A percentile compares a stretch with the other conserved stretches of the same genome.
Evolutionary conservation across 805 yeast species (phyloP).

Genomic region (Tetrapisispora arboricola): DNA sequence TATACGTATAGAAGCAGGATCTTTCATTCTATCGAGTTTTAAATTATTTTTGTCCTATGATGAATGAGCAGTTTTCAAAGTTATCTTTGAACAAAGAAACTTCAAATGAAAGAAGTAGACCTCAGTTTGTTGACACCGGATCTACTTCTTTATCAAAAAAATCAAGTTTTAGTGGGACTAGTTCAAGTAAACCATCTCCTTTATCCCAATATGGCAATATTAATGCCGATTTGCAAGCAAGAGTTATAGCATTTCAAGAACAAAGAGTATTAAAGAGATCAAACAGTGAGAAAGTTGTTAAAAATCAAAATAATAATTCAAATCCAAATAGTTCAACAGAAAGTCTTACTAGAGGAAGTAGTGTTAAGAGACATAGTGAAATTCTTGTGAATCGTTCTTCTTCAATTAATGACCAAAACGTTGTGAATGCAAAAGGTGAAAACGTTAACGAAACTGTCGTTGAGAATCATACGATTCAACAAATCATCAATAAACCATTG

Average conservation of each 20-base stretch:
- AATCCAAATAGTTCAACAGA: not conserved
- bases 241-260: conserved; percentile 79
- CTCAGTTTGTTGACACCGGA: not conserved
- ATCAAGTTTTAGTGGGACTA: conserved; percentile 5
- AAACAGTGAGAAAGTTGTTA: conserved; percentile 13
- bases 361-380: not conserved
- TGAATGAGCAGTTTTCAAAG: conserved; percentile 1
- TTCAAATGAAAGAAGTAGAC: not conserved
- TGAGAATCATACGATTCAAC: conserved; percentile 16
- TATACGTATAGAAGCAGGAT: not conserved
- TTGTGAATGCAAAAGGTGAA: not conserved
- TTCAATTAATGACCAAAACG: too few relatives aligned
- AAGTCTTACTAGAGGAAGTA: not conserved
- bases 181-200: conserved; percentile 15
- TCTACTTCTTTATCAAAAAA: not conserved
- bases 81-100: not conserved
- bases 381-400: conserved; percentile 1
- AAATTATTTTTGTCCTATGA: not conserved
- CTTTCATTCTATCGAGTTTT: too few relatives aligned
- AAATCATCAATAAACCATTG: conserved; percentile 31
- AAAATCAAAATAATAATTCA: not conserved
- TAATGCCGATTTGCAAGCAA: conserved; percentile 75
- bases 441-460: not conserved
- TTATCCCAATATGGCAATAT: conserved; percentile 31
- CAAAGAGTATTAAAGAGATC: conserved; percentile 46